These are phyloP conservation scores for Nannizziopsis arthrosporioides DNA, from an alignment of 2,329 filamentous ascomycete species.

Conservation along the genomic window DNA sequence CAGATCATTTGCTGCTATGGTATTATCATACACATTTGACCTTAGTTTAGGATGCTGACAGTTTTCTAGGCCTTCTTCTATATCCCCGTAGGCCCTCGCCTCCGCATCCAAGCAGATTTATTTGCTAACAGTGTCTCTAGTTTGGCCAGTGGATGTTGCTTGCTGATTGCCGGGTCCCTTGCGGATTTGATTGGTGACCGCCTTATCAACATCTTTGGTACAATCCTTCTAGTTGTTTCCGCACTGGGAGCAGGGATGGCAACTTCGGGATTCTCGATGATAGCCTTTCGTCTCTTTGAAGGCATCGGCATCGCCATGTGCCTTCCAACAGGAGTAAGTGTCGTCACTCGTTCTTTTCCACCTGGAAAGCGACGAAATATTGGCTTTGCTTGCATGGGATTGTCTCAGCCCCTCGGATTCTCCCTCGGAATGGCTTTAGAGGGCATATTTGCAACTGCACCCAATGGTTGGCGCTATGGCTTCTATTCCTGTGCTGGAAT, in stretches of 20 bases:
- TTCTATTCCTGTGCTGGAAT: constrained; percentile 40
- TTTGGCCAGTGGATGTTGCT: constrained; percentile 32
- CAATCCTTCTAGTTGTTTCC: constrained; percentile 31
- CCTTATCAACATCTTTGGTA: constrained; percentile 37
- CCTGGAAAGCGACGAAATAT: constrained; percentile 38
- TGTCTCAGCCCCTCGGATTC: constrained; percentile 41
- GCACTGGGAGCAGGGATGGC: constrained; percentile 33
- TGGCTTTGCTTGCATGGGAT: constrained; percentile 40
- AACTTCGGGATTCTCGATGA: constrained; percentile 30
- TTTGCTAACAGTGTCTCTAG: constrained; percentile 11
- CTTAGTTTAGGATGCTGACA: neutral
- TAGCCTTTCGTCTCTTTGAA: constrained; percentile 36
- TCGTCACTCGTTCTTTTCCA: constrained; percentile 38
- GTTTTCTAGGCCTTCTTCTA: constrained; percentile 11
- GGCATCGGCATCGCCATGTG: constrained; percentile 37
- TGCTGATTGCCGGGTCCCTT: constrained; percentile 39
- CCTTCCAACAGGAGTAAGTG: constrained; percentile 37
- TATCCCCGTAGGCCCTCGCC: constrained; percentile 7
- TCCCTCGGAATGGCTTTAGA: constrained; percentile 39
- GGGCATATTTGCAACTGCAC: constrained; percentile 40
- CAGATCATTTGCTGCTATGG: constrained; percentile 13
- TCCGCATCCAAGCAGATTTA: no score
- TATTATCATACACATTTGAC: neutral
- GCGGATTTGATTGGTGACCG: constrained; percentile 39
- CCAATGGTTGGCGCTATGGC: constrained; percentile 42